These are phyloP conservation scores for Stephania yunnanensis DNA, from an alignment of 164 flowering plant species.

Conservation along the genomic window DNA sequence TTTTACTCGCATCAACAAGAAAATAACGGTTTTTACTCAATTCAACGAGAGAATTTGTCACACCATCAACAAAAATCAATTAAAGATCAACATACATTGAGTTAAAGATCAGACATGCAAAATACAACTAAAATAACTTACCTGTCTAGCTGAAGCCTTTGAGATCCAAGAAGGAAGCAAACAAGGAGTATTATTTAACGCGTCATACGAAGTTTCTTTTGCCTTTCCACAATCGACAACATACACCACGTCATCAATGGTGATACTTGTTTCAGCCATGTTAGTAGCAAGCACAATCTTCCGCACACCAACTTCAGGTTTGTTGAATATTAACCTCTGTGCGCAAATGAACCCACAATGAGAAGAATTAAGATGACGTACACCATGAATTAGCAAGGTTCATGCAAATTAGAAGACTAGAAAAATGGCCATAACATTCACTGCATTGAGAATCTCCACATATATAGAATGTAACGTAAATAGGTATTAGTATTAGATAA, in stretches of 20 bases:
- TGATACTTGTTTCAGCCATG: slow-evolving; percentile 98
- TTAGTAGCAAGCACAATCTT: slow-evolving; percentile 93
- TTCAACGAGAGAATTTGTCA: no score
- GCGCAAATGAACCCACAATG: slow-evolving; percentile 11
- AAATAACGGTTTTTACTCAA: no score
- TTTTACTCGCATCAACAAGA: no score
- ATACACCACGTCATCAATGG: slow-evolving; percentile 87
- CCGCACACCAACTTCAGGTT: slow-evolving; percentile 78
- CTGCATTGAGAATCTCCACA: background rate
- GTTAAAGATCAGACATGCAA: slow-evolving; percentile 5
- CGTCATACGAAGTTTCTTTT: slow-evolving; percentile 98
- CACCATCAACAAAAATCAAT: no score
- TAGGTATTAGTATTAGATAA: background rate
- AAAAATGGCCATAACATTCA: background rate
- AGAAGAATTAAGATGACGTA: slow-evolving; percentile 4
- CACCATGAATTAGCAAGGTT: background rate
- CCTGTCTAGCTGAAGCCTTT: slow-evolving; percentile 90
- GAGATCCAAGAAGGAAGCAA: slow-evolving; percentile 98
- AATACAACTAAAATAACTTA: slow-evolving; percentile 30
- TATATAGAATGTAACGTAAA: background rate
- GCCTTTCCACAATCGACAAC: slow-evolving; percentile 98
- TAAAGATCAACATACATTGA: background rate
- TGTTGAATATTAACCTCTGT: slow-evolving; percentile 84
- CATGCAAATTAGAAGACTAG: background rate
- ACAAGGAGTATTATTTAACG: slow-evolving; percentile 94